A percentile compares a stretch with the other conserved stretches of the same genome.
phyloP scores from a whole-genome alignment of 2,329 filamentous ascomycete species.

The Cladosporium sp. region DNA sequence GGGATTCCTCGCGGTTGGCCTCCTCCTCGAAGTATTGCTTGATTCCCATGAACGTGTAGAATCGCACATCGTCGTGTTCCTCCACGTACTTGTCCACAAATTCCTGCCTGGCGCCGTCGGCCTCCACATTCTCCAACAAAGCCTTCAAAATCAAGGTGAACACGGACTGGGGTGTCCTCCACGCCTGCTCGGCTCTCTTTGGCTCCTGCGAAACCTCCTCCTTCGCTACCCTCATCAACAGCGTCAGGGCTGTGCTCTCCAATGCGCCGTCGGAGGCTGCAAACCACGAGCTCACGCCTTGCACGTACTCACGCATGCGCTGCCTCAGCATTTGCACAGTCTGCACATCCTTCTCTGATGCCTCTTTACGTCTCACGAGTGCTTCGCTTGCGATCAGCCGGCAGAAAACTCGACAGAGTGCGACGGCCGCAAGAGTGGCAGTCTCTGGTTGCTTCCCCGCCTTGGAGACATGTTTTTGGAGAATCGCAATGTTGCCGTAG shows the following conservation, averaged over 20 bases:
- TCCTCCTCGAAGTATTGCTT: slow-evolving; percentile 47
- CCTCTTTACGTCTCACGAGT: slow-evolving; percentile 60
- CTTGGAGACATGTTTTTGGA: slow-evolving; percentile 55
- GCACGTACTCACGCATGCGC: slow-evolving; percentile 62
- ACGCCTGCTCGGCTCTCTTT: slow-evolving; percentile 54
- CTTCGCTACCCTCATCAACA: slow-evolving; percentile 81
- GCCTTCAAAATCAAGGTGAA: slow-evolving; percentile 62
- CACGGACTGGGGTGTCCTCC: slow-evolving; percentile 57
- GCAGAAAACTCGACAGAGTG: slow-evolving; percentile 82
- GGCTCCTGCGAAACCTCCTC: slow-evolving; percentile 61
- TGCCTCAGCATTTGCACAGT: slow-evolving; percentile 77
- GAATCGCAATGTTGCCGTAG: slow-evolving; percentile 81
- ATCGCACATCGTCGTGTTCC: slow-evolving; percentile 79
- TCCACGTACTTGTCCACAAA: slow-evolving; percentile 76
- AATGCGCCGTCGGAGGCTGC: slow-evolving; percentile 56
- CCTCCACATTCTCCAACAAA: slow-evolving; percentile 56
- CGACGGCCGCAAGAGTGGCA: slow-evolving; percentile 61
- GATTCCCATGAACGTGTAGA: slow-evolving; percentile 72
- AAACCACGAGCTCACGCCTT: slow-evolving; percentile 55
- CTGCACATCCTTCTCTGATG: slow-evolving; percentile 68
- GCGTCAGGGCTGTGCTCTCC: slow-evolving; percentile 65
- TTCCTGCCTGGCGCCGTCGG: slow-evolving; percentile 60
- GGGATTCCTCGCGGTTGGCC: slow-evolving; percentile 27
- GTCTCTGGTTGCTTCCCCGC: slow-evolving; percentile 52
- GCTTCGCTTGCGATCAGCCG: slow-evolving; percentile 71